phyloP scores from a whole-genome alignment of 2,329 filamentous ascomycete species.

The Colletotrichum somersetense region DNA sequence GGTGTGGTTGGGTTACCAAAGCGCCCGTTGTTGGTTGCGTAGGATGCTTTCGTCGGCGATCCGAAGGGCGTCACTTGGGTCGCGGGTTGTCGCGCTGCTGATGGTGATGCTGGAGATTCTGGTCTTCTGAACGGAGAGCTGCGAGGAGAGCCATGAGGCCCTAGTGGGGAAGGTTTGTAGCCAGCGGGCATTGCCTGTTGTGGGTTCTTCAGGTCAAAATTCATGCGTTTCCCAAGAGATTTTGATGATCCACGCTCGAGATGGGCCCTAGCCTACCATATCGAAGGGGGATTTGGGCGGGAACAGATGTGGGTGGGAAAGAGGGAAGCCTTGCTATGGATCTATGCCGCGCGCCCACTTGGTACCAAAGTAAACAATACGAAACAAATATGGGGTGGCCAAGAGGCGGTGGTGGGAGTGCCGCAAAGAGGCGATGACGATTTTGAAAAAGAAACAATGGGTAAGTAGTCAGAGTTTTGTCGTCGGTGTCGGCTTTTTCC shows the following conservation, averaged over 20 bases:
- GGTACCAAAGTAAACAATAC: constrained; percentile 39
- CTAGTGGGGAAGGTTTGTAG: constrained; percentile 79
- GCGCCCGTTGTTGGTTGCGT: constrained; percentile 46
- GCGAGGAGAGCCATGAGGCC: constrained; percentile 75
- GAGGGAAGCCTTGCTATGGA: constrained; percentile 39
- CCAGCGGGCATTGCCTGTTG: constrained; percentile 66
- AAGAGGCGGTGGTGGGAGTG: constrained; percentile 4
- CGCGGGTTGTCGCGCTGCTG: constrained; percentile 69
- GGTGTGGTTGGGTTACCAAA: constrained; percentile 58
- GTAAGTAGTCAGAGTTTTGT: neutral
- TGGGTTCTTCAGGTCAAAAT: constrained; percentile 40
- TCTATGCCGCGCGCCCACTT: constrained; percentile 33
- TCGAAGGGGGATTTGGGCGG: constrained; percentile 17
- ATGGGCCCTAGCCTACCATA: constrained; percentile 40
- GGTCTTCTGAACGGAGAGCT: constrained; percentile 74
- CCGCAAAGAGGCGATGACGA: constrained; percentile 3
- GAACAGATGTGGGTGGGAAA: constrained; percentile 29
- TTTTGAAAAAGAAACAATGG: constrained; percentile 23
- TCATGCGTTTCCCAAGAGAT: constrained; percentile 34
- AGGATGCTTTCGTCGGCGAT: constrained; percentile 66
- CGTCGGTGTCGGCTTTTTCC: neutral
- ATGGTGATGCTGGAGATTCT: constrained; percentile 75
- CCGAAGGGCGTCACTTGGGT: constrained; percentile 65
- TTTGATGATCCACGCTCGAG: constrained; percentile 19
- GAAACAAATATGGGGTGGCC: constrained; percentile 35